Conservation (phyloP, 1,139 yeast genomes). For the Dujonia santamariae region DNA sequence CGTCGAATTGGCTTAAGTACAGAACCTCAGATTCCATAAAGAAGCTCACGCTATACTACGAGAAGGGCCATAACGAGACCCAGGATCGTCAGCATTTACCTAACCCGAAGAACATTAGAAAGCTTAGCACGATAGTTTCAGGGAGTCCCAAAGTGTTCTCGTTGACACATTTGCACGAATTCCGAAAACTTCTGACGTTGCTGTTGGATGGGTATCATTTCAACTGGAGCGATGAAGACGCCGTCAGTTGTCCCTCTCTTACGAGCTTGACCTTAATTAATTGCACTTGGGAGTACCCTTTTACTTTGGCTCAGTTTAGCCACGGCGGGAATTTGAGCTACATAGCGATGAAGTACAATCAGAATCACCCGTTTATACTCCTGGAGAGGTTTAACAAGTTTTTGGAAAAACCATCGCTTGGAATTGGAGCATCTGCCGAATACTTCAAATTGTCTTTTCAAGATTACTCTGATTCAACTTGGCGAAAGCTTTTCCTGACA, state of each 20-base stretch:
- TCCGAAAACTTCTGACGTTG: slow-evolving; percentile 18
- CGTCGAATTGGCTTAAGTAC: slow-evolving; percentile 44
- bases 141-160: slow-evolving; percentile 7
- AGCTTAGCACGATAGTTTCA: slow-evolving; percentile 5
- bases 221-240: slow-evolving; percentile 24
- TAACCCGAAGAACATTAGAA: slow-evolving; percentile 6
- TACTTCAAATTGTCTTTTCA: slow-evolving; percentile 6
- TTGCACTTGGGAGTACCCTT: slow-evolving; percentile 48
- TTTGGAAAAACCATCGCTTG: slow-evolving; percentile 14
- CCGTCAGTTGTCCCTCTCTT: slow-evolving; percentile 3
- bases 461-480: slow-evolving; percentile 10
- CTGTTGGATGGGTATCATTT: slow-evolving; percentile 30
- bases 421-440: slow-evolving; percentile 2
- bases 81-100: slow-evolving; percentile 27
- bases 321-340: slow-evolving; percentile 17
- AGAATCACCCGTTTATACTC: slow-evolving; percentile 29
- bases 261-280: slow-evolving; percentile 21
- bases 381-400: slow-evolving; percentile 38
- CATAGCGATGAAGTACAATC: slow-evolving; percentile 25
- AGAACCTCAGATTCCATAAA: slow-evolving; percentile 18
- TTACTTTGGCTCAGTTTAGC: slow-evolving; percentile 33
- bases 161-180: slow-evolving; percentile 24
- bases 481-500: slow-evolving; percentile 13
- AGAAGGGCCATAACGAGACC: slow-evolving; percentile 21
- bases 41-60: slow-evolving; percentile 26